Conservation (phyloP, 495 filamentous ascomycete genomes). For the Aspergillus nidulans region DNA sequence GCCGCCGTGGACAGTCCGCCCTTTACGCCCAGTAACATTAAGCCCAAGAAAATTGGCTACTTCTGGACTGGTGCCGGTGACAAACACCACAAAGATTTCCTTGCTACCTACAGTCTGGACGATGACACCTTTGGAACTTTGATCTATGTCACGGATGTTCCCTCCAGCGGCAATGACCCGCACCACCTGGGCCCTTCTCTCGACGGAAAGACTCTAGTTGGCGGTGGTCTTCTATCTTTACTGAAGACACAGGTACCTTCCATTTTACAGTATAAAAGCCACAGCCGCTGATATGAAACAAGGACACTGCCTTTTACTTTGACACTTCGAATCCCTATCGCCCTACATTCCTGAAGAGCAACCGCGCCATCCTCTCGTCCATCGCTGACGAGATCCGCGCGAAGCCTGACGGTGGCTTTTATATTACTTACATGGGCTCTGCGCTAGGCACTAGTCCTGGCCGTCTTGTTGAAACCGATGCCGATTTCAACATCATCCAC, state of each 20-base stretch:
- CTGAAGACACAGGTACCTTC: slow-evolving; percentile 49
- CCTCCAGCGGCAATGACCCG: slow-evolving; percentile 56
- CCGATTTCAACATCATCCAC: slow-evolving; percentile 56
- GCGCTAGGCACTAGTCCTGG: slow-evolving; percentile 55
- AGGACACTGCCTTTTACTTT: slow-evolving; percentile 62
- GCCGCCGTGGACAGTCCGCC: slow-evolving; percentile 52
- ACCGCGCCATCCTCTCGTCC: slow-evolving; percentile 51
- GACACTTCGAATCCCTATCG: slow-evolving; percentile 54
- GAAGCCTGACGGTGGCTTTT: slow-evolving; percentile 62
- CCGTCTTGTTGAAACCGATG: slow-evolving; percentile 56
- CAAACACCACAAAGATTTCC: slow-evolving; percentile 56
- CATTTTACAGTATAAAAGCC: too few species aligned
- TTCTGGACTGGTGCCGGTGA: slow-evolving; percentile 60
- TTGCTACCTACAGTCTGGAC: slow-evolving; percentile 56
- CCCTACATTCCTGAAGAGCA: slow-evolving; percentile 55
- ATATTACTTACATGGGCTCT: slow-evolving; percentile 57
- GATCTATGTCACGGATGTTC: slow-evolving; percentile 55
- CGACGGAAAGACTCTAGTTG: slow-evolving; percentile 58
- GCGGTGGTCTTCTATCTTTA: slow-evolving; percentile 57
- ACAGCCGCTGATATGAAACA: too few species aligned
- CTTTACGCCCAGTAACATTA: slow-evolving; percentile 49
- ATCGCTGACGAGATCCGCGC: slow-evolving; percentile 61
- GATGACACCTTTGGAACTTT: slow-evolving; percentile 60
- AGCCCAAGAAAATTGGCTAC: slow-evolving; percentile 64
- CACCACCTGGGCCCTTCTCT: slow-evolving; percentile 55